Evolutionary conservation across 257 asterid species (phyloP), one percentile per base, ranked within the genome.

Genomic region (Prunella vulgaris): DNA sequence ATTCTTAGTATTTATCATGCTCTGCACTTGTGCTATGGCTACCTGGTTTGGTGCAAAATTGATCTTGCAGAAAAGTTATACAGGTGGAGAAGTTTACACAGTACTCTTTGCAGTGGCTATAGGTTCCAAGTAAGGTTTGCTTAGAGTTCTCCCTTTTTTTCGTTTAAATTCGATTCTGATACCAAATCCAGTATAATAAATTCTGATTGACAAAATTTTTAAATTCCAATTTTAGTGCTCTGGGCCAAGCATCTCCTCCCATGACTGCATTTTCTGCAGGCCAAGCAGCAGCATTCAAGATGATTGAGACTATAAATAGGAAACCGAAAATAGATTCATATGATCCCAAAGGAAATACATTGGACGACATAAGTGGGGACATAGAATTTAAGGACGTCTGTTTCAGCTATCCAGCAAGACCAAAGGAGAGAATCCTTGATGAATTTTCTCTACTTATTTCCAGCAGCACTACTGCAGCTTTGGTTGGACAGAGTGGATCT

Each of bases 401-500:
- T 71, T 85, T 85, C 60, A 79, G 82, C 74, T 85, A 85, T 76
- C 90, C 88, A 1, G 44, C 88, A 5, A 75, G 88, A 46, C 79
- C 88, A 59, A 57, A 76, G 17, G 82, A 83, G 60, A 74, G 12
- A 27, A 66, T 85, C 10, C 70, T 85, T n/a, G 56, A 58, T 14
- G 82, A 76, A 5, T 73, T 85, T 63, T 81, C 85, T n/a, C 22
- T 85, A 4, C 57, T 21, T 15, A 75, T 85, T 46, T 78, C 81
- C 3, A 78, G 79, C 18, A 88, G 86, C 30, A 83, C 70, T 1
- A 76, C 78, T 21, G 62, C 74, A 17, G 92, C 84, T 21, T 77
- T 86, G 81, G 88, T 83, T 60, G 92, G 92, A 15, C 84, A 84
- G 66, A 86, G 92, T 63, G 92, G 89, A 18, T 83, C 88, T 37